Base-by-base conservation (phyloP, 768 basidiomycete genomes). In the Grammothele lineata region DNA sequence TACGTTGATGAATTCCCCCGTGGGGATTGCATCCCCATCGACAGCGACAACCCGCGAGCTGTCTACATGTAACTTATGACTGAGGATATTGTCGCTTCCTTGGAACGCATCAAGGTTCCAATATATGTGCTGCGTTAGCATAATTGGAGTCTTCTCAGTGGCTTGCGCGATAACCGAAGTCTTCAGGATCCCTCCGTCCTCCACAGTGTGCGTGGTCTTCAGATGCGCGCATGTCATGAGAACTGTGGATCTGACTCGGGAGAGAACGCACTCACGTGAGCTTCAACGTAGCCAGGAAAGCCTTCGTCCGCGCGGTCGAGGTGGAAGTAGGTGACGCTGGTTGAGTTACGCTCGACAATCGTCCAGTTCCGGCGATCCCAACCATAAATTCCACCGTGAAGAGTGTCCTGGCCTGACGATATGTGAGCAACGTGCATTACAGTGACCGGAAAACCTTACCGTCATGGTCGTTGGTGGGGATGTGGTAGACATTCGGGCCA, bases 321-420 rank as follows among this genome's bases (percentile, higher is more conserved):
- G 48, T 77, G 76, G 47, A 68, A 68, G 59, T 72, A 82, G 0
- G 75, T 78, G 2, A 81, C 76, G 40, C 75, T 75, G 1, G 68
- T 73, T 15, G 64, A 52, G 5, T 69, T 66, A 50, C 64, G 68
- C 11, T 65, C 60, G 0, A 72, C 69, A 5, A 79, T 48, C 2
- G 71, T 77, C 79, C 80, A 82, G 61, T 74, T 75, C 6, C 74
- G 71, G 14, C 72, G 69, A 55, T 82, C 81, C 71, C 74, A 83
- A 17, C 80, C 80, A 42, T 68, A 62, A 15, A 70, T 70, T 1
- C 80, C 78, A 0, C 80, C 80, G 57, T 81, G 80, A 1, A 81
- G 64, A 2, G 77, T 78, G 26, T 76, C 74, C 60, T 30, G 8
- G 8, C 27, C 27, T 30, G 27, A n/a, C n/a, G n/a, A n/a, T 30